These are phyloP conservation scores for Gastrolobium villosum DNA, from an alignment of 306 rosid species.

Conservation along the genomic window DNA sequence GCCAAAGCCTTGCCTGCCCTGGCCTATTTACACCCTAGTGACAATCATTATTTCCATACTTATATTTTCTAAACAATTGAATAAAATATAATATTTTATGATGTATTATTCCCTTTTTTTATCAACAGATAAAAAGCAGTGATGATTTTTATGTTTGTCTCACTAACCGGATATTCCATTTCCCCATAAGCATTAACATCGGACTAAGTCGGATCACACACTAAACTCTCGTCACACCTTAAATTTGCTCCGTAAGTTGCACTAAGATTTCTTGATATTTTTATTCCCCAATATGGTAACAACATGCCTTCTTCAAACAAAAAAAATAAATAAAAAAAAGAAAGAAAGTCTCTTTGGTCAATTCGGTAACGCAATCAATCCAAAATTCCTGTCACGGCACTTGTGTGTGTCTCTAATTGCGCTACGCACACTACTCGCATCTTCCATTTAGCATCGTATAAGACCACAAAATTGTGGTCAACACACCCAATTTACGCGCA, in stretches of 20 bases:
- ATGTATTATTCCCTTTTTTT: too few relatives aligned
- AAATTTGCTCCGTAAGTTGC: background rate
- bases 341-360: background rate
- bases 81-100: too few relatives aligned
- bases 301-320: background rate
- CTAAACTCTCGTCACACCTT: background rate
- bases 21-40: too few relatives aligned
- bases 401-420: constrained; percentile 42
- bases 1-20: too few relatives aligned
- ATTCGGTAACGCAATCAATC: background rate
- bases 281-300: constrained; percentile 14
- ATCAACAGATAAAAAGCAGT: too few relatives aligned
- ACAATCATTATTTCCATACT: too few relatives aligned
- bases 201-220: background rate
- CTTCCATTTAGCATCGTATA: constrained; percentile 35
- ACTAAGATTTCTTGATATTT: constrained; percentile 14
- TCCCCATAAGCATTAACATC: background rate
- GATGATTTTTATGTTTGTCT: background rate
- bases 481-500: constrained; percentile 43
- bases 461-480: constrained; percentile 47
- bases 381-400: constrained; percentile 9
- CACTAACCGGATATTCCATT: constrained; percentile 19
- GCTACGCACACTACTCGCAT: constrained; percentile 43
- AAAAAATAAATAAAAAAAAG: background rate
- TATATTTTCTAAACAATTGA: too few relatives aligned